Base-by-base conservation (phyloP, 2,329 filamentous ascomycete genomes). In the Rhytidhysteron rufulum region DNA sequence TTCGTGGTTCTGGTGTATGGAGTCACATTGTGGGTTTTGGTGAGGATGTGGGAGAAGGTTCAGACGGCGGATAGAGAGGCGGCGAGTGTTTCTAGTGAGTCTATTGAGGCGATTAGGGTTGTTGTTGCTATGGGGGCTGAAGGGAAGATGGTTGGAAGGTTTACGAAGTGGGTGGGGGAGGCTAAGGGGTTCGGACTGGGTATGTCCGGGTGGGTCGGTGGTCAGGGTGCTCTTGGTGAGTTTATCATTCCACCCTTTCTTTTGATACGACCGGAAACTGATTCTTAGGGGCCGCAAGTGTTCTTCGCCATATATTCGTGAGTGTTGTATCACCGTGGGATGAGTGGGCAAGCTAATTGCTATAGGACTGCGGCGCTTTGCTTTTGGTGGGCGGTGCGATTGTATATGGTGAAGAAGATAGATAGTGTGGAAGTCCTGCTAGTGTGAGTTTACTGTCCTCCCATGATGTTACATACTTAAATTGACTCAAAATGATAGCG, bases 291-390 rank as follows among this genome's bases (percentile, higher is more conserved):
- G n/a, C n/a, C n/a, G n/a, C n/a, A n/a, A 56, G 53, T 55, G 0
- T 58, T 55, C 31, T 56, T 58, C 34, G 37, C 44, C 2, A 55
- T 55, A 19, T 58, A 47, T 41, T 49, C 48, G 49, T 55, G 40
- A 41, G 50, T 41, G 2, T 10, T 7, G 13, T 25, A 19, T 8
- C 21, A 16, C 10, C 4, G 19, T 22, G 24, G n/a, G 34, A 5
- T 37, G 13, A n/a, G 10, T 2, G n/a, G 16, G 16, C 4, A 10
- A 35, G n/a, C 25, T 15, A 17, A 11, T 40, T 50, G n/a, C 9
- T 8, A 4, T 25, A 53, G 49, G 6, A 57, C 54, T 3, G 50
- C 50, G 10, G 51, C 54, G 5, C 39, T 57, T 5, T 57, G 54
- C 34, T 57, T 57, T 34, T 57, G 54, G 54, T 57, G 45, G 27